Base-by-base conservation (phyloP, 148 eudicot genomes). In the Rhododendron molle region DNA sequence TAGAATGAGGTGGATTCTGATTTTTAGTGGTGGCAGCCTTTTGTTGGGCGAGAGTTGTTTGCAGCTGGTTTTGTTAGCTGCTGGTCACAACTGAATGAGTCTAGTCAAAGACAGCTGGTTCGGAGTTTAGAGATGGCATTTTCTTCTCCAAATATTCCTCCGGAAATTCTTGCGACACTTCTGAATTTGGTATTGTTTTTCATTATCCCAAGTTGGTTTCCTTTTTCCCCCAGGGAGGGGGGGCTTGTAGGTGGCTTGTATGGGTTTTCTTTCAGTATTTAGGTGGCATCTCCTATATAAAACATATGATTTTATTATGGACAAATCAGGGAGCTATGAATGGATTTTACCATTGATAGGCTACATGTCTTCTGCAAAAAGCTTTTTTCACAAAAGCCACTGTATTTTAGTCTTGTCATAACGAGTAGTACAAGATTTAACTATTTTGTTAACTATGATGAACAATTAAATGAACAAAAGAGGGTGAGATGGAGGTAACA, bases 61-160 rank as follows among this genome's bases (percentile, higher is more conserved):
- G 98, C 98, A 2, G 99, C 98, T 85, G 98, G 99, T 83, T 97
- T 97, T 91, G 98, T 97, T 83, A 95, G 99, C 91, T 97, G 99
- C 87, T 97, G 99, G 99, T 93, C 98, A 71, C 91, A 95, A 80
- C 89, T 97, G 86, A 91, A 91, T 73, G 99, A 97, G 87, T 86
- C 91, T 78, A 91, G 96, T 93, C 98, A 94, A 90, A 92, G 87
- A 84, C 98, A 95, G 67, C 88, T 95, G 72, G 98, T 97, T 38
- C 91, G 98, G 73, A 94, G 93, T 86, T 88, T 97, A 80, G 99
- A 97, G 91, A 94, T 95, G 86, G 99, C 99, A 26, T 97, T 97
- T 90, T 97, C 99, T 84, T 95, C 99, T 73, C 98, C 95, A 81
- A 97, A 97, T 86, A 97, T 97, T 85, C 98, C 99, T 58, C 98